Percentiles rank a stretch among this genome's conserved stretches.
phyloP scores from a whole-genome alignment of 495 filamentous ascomycete genomes.

The Penicillium atrosanguineum region DNA sequence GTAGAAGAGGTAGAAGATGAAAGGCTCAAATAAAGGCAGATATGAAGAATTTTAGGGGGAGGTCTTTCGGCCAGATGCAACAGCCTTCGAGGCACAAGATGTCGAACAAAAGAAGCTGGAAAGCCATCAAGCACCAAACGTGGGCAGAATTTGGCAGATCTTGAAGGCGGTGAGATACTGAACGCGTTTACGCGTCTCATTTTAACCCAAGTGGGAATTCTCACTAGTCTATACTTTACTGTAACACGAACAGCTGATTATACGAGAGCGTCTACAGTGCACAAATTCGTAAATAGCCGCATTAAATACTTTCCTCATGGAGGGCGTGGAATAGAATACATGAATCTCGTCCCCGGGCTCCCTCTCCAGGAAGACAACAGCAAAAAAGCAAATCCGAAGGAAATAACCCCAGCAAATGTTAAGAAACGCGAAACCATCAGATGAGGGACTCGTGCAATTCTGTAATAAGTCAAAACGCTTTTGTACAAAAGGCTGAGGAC shows the following conservation, averaged over 20 bases:
- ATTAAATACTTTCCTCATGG: conserved; percentile 26
- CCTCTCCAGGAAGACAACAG: conserved; percentile 14
- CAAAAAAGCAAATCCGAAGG: conserved; percentile 15
- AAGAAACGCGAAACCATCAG: conserved; percentile 17
- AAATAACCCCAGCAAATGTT: conserved; percentile 13
- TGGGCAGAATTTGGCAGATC: conserved; percentile 18
- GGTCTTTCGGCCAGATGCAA: neutral
- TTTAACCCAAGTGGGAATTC: conserved; percentile 18
- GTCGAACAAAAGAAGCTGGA: conserved; percentile 8
- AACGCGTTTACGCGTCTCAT: conserved; percentile 28
- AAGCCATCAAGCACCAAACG: conserved; percentile 15
- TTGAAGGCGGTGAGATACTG: conserved; percentile 8
- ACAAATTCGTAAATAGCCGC: conserved; percentile 13
- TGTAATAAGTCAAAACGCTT: conserved; percentile 27
- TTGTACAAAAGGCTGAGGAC: conserved; percentile 34
- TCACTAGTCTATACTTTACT: neutral
- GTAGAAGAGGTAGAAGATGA: neutral
- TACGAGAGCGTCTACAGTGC: neutral
- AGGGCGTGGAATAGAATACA: conserved; percentile 30
- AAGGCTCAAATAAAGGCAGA: neutral
- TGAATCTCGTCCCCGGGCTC: conserved; percentile 25
- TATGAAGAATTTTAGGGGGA: neutral
- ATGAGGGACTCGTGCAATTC: conserved; percentile 13
- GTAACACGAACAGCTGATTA: neutral
- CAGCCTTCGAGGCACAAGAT: neutral